Conservation (phyloP, 805 yeast genomes). For the Cyberlindnera lachancei region DNA sequence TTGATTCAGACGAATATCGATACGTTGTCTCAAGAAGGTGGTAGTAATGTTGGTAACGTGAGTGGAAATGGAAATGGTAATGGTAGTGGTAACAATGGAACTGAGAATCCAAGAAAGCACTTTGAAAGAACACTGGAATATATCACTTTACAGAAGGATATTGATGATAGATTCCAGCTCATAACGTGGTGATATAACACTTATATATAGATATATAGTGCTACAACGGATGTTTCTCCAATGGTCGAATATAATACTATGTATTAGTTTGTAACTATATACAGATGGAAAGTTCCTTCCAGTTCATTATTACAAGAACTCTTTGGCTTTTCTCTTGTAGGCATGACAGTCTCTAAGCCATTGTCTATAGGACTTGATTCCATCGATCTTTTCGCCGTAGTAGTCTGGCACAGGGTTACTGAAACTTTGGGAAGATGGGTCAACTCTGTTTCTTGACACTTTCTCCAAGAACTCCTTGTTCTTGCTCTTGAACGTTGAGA, state of each 20-base stretch:
- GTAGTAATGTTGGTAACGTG: too few relatives aligned
- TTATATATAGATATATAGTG: too few relatives aligned
- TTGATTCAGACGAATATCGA: constrained; percentile 60
- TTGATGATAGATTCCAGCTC: constrained; percentile 61
- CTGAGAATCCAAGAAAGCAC: constrained; percentile 33
- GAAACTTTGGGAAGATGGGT: constrained; percentile 84
- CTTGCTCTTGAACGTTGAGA: constrained; percentile 46
- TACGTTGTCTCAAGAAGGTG: constrained; percentile 12
- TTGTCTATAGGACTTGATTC: constrained; percentile 79
- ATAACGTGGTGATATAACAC: constrained; percentile 28
- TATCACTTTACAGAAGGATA: constrained; percentile 57
- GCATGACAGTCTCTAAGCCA: constrained; percentile 96
- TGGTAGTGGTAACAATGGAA: too few relatives aligned
- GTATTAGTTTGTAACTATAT: too few relatives aligned
- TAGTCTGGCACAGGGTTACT: constrained; percentile 97
- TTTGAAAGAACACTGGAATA: constrained; percentile 70
- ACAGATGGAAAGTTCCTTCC: too few relatives aligned
- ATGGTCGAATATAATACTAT: too few relatives aligned
- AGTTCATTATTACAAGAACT: constrained; percentile 42
- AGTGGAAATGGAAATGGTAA: too few relatives aligned
- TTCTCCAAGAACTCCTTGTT: constrained; percentile 70
- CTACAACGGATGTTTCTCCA: too few relatives aligned
- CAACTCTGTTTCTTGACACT: constrained; percentile 74
- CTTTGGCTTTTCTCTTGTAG: constrained; percentile 73
- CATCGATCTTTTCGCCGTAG: constrained; percentile 92